phyloP scores from a whole-genome alignment of 352 stramenopile genomes.

The Globisporangium lucens region DNA sequence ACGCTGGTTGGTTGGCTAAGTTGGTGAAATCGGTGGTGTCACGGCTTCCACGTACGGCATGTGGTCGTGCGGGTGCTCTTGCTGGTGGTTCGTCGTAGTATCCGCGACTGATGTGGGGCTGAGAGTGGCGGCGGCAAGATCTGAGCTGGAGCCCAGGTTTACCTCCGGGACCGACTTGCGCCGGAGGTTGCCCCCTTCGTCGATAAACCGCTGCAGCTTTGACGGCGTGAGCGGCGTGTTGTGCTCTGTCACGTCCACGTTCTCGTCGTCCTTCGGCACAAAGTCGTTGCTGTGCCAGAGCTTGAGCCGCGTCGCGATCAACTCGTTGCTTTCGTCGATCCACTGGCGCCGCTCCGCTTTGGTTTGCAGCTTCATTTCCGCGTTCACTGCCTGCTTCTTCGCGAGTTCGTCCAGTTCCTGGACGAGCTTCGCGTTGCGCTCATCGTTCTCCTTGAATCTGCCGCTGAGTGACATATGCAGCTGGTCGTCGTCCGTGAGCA shows the following conservation, averaged over 20 bases:
- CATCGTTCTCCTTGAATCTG: constrained; percentile 12
- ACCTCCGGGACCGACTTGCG: constrained; percentile 16
- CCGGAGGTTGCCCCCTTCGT: constrained; percentile 44
- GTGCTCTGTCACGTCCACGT: constrained; percentile 35
- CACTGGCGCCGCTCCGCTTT: constrained; percentile 30
- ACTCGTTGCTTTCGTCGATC: constrained; percentile 31
- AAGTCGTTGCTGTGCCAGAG: constrained; percentile 29
- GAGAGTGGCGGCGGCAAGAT: neutral
- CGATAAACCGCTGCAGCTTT: constrained; percentile 39
- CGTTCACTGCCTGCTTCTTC: constrained; percentile 21
- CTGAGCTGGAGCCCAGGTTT: neutral
- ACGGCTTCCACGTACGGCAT: constrained; percentile 8
- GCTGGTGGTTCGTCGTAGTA: neutral
- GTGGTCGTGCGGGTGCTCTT: neutral
- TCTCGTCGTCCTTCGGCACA: constrained; percentile 18
- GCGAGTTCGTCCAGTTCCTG: constrained; percentile 9
- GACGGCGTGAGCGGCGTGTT: constrained; percentile 39
- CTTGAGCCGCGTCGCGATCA: constrained; percentile 25
- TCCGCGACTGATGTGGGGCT: neutral
- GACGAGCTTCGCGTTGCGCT: neutral
- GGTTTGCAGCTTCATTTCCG: constrained; percentile 31
- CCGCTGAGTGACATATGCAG: constrained; percentile 18
- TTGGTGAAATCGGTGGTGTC: constrained; percentile 13
- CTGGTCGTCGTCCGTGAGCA: constrained; percentile 25
- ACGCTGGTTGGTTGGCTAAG: neutral